Percentiles rank a stretch among this genome's conserved stretches.
These are phyloP conservation scores for Magnolia changhungtana DNA, from an alignment of 164 flowering plant genomes.

Conservation along the genomic window DNA sequence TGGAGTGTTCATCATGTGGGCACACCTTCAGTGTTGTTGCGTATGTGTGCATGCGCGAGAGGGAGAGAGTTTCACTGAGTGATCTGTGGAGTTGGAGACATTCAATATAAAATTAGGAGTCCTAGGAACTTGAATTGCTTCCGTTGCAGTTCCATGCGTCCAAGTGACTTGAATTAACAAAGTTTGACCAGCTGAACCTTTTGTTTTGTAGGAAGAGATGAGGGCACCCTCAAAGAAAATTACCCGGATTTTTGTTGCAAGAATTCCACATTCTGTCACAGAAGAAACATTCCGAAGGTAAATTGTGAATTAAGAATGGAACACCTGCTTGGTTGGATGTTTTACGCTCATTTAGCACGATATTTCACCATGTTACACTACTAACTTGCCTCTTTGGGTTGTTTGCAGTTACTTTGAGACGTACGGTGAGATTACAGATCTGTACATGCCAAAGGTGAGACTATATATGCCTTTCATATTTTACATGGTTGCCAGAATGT, in stretches of 20 bases:
- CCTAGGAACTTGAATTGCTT: too few species aligned
- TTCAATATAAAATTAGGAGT: too few species aligned
- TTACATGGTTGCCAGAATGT: background rate
- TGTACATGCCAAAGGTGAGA: constrained; percentile 97
- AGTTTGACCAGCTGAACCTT: background rate
- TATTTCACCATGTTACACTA: background rate
- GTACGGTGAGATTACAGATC: constrained; percentile 90
- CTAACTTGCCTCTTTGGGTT: background rate
- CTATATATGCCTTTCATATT: background rate
- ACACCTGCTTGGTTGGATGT: background rate
- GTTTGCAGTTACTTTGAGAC: constrained; percentile 84
- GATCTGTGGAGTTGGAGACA: too few species aligned
- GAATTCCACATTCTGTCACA: constrained; percentile 67
- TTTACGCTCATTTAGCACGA: background rate
- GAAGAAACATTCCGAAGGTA: constrained; percentile 68
- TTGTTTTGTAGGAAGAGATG: constrained; percentile 71
- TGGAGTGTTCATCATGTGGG: background rate
- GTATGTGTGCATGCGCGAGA: too few species aligned
- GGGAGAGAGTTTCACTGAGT: too few species aligned
- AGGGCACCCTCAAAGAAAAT: constrained; percentile 63
- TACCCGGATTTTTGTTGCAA: constrained; percentile 84
- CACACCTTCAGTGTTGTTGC: too few species aligned
- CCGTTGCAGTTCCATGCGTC: too few species aligned
- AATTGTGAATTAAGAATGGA: background rate
- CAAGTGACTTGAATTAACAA: background rate